Conservation (phyloP, 2,329 filamentous ascomycete genomes). For the Cladorrhinum sp. region DNA sequence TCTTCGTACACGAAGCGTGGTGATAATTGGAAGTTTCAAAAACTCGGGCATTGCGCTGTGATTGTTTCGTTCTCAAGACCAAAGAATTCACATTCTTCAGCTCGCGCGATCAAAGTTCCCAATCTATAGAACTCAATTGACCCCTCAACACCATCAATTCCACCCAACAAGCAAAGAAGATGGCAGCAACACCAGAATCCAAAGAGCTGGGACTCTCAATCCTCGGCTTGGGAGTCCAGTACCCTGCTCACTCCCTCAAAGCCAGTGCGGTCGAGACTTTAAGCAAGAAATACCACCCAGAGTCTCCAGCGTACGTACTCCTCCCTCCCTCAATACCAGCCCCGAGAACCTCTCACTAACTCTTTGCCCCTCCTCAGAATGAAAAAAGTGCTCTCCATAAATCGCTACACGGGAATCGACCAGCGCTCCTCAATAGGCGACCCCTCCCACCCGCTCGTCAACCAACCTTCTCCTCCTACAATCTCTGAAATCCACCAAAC, state of each 20-base stretch:
- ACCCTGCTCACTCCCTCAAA: slow-evolving; percentile 55
- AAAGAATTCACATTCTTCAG: no score
- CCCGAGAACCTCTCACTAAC: background rate
- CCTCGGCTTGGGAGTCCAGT: slow-evolving; percentile 56
- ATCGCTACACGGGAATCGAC: slow-evolving; percentile 63
- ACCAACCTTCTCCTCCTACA: slow-evolving; percentile 51
- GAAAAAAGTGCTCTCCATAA: slow-evolving; percentile 61
- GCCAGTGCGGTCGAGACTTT: slow-evolving; percentile 51
- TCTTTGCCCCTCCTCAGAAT: slow-evolving; percentile 42
- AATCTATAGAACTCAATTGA: slow-evolving; percentile 14
- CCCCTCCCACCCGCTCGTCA: slow-evolving; percentile 59
- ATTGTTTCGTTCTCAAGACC: no score
- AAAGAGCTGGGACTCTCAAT: slow-evolving; percentile 59
- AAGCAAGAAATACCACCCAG: slow-evolving; percentile 56
- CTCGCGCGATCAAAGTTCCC: no score
- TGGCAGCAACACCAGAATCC: slow-evolving; percentile 43
- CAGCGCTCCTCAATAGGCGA: slow-evolving; percentile 60
- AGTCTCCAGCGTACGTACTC: slow-evolving; percentile 53
- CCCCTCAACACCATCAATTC: background rate
- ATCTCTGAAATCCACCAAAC: slow-evolving; percentile 54
- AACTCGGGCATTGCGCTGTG: background rate
- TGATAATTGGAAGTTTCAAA: background rate
- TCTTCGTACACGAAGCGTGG: background rate
- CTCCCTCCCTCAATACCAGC: background rate
- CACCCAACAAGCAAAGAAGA: slow-evolving; percentile 25